phyloP scores from a whole-genome alignment of 352 stramenopile genomes.

The Phytophthora hybrid region DNA sequence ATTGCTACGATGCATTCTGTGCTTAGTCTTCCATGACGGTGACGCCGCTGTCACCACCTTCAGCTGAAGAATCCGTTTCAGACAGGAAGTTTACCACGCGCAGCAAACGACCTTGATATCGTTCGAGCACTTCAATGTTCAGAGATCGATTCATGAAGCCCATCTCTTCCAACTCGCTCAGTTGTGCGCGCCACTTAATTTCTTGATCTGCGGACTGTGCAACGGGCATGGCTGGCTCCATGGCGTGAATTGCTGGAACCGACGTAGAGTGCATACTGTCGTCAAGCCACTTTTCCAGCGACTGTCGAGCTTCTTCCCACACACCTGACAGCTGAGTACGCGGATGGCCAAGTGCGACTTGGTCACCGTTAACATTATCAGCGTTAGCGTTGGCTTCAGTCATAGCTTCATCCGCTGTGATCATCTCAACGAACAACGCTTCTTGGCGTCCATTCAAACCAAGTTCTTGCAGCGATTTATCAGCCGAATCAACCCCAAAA shows the following conservation, averaged over 20 bases:
- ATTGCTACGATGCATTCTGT: not conserved
- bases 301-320: slow-evolving; percentile 58
- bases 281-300: slow-evolving; percentile 63
- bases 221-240: slow-evolving; percentile 75
- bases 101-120: slow-evolving; percentile 82
- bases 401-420: slow-evolving; percentile 16
- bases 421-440: slow-evolving; percentile 70
- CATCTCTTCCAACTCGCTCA: slow-evolving; percentile 72
- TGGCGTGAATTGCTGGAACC: slow-evolving; percentile 67
- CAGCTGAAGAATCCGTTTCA: slow-evolving; percentile 48
- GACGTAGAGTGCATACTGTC: slow-evolving; percentile 43
- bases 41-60: slow-evolving; percentile 27
- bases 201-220: slow-evolving; percentile 51
- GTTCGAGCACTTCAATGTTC: slow-evolving; percentile 79
- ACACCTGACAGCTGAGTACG: slow-evolving; percentile 35
- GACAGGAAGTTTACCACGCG: slow-evolving; percentile 88
- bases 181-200: slow-evolving; percentile 73
- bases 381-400: not conserved
- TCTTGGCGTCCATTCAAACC: slow-evolving; percentile 68
- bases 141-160: slow-evolving; percentile 72
- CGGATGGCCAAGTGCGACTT: slow-evolving; percentile 12
- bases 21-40: slow-evolving; percentile 55
- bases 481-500: slow-evolving; percentile 47
- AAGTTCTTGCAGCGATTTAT: slow-evolving; percentile 61
- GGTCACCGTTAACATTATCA: slow-evolving; percentile 1